Evolutionary conservation across 164 flowering plant genomes (phyloP), one percentile per base, ranked within the genome.

Genomic region (Kalanchoe fedtschenkoi): DNA sequence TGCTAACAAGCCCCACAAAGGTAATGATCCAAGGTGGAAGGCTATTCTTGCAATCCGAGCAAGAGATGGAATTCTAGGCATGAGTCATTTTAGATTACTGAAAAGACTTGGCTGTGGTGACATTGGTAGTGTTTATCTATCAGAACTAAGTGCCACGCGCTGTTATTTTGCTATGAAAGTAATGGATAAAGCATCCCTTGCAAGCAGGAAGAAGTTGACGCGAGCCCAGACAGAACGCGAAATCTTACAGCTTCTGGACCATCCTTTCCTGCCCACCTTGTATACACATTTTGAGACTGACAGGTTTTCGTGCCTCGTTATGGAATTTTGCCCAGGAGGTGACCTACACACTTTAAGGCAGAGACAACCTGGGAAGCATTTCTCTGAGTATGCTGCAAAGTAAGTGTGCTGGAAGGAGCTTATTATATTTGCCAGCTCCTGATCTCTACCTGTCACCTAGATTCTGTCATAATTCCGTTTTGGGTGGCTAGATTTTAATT

Each of bases 1-100:
- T 71, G 92, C 92, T 46, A 87, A 84, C 71, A 91, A 91, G 75
- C 97, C 97, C 38, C 97, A 91, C 77, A 91, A 88, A 75, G 96
- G 97, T 64, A 91, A 91, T 72, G 97, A 91, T 74, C 96, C 97
- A 10, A 74, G 96, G 69, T 91, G 97, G 96, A 91, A 87, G 72
- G 89, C 96, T 62, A 88, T 91, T 65, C 85, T 84, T 61, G 91
- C 95, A 60, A 81, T 91, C 54, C 74, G 96, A 68, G 75, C 84
- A 14, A 78, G 96, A 57, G 90, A 91, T 80, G 92, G 92, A 17
- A 78, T 84, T 44, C 72, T 91, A 65, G 97, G 97, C 29, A 91
- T 91, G 97, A 91, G 90, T 70, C 97, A 91, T 72, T 91, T 85
- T 64, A 80, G 79, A 72, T 66, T 85, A 38, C 77, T 83, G 53